Base-by-base conservation (phyloP, 305 asterid genomes). In the Caryopteris hybrid region DNA sequence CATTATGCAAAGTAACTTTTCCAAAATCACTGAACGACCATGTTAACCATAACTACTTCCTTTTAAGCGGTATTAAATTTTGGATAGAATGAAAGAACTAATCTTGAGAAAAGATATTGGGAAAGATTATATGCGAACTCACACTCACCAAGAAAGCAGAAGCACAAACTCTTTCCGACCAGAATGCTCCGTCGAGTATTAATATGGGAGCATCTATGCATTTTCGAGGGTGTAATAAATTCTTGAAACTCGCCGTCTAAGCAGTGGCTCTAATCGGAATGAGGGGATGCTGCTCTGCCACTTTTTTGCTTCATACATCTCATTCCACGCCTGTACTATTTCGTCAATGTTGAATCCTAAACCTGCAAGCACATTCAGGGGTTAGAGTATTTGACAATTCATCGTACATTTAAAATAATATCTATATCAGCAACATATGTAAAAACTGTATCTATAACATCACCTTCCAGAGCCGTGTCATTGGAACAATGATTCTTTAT, bases 301-400 rank as follows among this genome's bases (percentile, higher is more conserved):
- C 79, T 75, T 84, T 73, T 80, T 86, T 39, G 97, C 97, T 71
- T 90, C 96, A 64, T 86, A 83, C 97, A 90, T 90, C 81, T 90
- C 97, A 39, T 86, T 90, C 98, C 96, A 86, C 36, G 96, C 98
- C 79, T 86, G 96, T 57, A 92, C 94, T 74, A 92, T 85, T 84
- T 90, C 96, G 25, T 90, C 89, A 67, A 90, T 86, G 68, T 92
- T 84, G 84, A 90, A 90, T 62, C 98, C 93, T 59, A 85, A 73
- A 22, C 97, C 98, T 88, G 80, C 68, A 85, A 81, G 29, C 31
- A 62, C 20, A 41, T 69, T 7, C 42, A 68, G 14, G 13, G 13
- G 51, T 84, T 69, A 82, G 63, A 73, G 41, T 29, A 57, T 50
- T 45, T 54, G 71, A 65, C 41, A 63, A 36, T 20, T 59, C 69